These are phyloP conservation scores for Isochrysis galbana DNA, from an alignment of 78 protist species.

Conservation along the genomic window DNA sequence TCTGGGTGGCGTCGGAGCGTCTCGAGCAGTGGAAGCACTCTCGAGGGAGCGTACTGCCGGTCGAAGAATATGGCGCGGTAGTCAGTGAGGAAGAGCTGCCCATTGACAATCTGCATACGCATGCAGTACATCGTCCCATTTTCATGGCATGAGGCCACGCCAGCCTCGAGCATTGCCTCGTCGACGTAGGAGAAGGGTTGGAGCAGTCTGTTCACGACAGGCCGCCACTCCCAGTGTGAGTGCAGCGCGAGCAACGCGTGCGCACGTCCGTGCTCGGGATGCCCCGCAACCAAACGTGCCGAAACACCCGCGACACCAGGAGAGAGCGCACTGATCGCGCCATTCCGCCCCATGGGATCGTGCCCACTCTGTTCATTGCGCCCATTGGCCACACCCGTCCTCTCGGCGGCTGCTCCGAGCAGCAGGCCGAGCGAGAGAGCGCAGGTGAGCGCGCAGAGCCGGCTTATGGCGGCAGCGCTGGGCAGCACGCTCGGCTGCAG, in stretches of 20 bases:
- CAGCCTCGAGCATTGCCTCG: not conserved
- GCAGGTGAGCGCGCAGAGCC: too few species aligned
- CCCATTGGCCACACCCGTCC: too few species aligned
- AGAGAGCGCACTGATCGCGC: too few species aligned
- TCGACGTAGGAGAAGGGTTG: not conserved
- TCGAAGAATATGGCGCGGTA: slow-evolving; percentile 14
- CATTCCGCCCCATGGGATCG: too few species aligned
- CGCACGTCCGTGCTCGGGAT: too few species aligned
- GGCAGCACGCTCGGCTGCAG: too few species aligned
- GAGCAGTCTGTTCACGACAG: not conserved
- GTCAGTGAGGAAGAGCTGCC: not conserved
- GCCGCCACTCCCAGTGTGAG: not conserved
- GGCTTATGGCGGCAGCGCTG: too few species aligned
- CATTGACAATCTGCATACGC: not conserved
- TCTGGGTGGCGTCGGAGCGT: not conserved
- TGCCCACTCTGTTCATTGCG: too few species aligned
- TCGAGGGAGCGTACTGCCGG: not conserved
- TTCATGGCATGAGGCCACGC: not conserved
- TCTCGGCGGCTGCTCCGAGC: too few species aligned
- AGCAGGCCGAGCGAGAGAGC: too few species aligned
- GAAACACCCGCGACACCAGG: too few species aligned
- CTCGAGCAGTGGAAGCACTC: not conserved
- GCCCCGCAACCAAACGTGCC: too few species aligned
- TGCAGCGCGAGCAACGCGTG: not conserved
- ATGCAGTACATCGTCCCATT: not conserved